Base-by-base conservation (phyloP, 2,329 filamentous ascomycete genomes). In the Cercospora zeina region DNA sequence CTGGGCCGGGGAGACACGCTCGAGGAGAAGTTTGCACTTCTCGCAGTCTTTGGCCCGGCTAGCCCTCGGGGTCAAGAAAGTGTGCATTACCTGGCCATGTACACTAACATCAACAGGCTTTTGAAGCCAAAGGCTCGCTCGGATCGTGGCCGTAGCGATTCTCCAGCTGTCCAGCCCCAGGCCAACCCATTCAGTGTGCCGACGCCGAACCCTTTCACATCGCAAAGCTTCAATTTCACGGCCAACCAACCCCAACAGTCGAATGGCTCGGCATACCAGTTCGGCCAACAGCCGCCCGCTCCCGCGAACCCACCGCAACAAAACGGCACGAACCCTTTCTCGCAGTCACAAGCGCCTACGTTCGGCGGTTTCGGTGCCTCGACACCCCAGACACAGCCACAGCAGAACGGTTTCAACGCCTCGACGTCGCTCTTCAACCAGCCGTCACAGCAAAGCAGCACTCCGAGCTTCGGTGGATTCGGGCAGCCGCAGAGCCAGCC, bases 341-440 rank as follows among this genome's bases (percentile, higher is more conserved):
- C 61, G 14, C 61, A 61, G 54, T 59, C 62, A 16, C 34, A 57
- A 39, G 63, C 63, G n/a, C 61, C 64, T 6, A 61, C 56, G 36
- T 67, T 67, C 30, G 58, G 63, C 34, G 62, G 54, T 7, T 64
- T 65, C 33, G 50, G 54, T 5, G 45, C 62, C 37, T 65, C 58
- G 30, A 51, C 62, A 30, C 57, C 54, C 6, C 24, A 56, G 30
- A 56, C 58, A 19, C 57, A 62, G 27, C 58, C 59, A 56, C 64
- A 62, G 50, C 64, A 66, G 62, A 68, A 65, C 54, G 62, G 66
- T 55, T 67, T 64, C 56, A 59, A 59, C 49, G 58, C 58, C 14
- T 56, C 65, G 30, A 61, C 60, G 6, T 63, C 61, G 13, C 30
- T 62, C 14, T 66, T 66, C 62, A 63, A 56, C 42, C 66, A 68